Evolutionary conservation across 805 yeast genomes (phyloP).

Genomic region (Suhomyces pyralidae): DNA sequence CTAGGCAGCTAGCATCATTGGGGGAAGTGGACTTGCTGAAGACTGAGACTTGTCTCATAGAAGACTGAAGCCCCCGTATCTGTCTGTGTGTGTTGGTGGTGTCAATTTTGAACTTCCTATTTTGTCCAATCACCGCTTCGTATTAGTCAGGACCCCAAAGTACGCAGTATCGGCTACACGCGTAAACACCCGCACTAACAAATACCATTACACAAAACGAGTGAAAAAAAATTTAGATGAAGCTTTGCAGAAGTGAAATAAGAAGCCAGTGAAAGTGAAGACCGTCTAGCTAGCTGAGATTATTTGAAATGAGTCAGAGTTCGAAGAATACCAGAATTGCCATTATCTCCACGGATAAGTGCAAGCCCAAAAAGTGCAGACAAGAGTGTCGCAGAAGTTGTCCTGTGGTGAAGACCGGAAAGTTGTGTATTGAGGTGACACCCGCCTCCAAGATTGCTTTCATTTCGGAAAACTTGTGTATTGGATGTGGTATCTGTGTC

Average conservation of each 20-base stretch:
- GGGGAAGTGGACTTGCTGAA: neutral
- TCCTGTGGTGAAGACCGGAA: constrained; percentile 98
- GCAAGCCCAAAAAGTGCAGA: constrained; percentile 97
- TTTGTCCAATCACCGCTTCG: constrained; percentile 17
- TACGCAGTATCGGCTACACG: constrained; percentile 12
- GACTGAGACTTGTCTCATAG: too few species aligned
- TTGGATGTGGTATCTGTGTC: constrained; percentile 99
- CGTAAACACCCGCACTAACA: constrained; percentile 17
- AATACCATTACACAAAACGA: constrained; percentile 4
- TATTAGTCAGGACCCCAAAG: constrained; percentile 21
- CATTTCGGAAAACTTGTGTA: constrained; percentile 89
- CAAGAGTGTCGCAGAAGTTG: constrained; percentile 97
- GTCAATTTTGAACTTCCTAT: too few species aligned
- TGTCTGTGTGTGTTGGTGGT: too few species aligned
- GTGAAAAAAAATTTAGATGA: constrained; percentile 11
- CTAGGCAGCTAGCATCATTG: neutral
- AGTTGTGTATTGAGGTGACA: constrained; percentile 92
- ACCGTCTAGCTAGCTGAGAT: neutral
- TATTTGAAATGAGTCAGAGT: constrained; percentile 17
- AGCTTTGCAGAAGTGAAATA: neutral
- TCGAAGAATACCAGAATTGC: constrained; percentile 80
- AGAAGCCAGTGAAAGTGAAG: neutral
- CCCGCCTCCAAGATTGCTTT: constrained; percentile 91
- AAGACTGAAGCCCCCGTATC: too few species aligned
- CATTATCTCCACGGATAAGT: constrained; percentile 87